Evolutionary conservation across 2,329 filamentous ascomycete genomes (phyloP).

Genomic region (Phialocephala subalpina): DNA sequence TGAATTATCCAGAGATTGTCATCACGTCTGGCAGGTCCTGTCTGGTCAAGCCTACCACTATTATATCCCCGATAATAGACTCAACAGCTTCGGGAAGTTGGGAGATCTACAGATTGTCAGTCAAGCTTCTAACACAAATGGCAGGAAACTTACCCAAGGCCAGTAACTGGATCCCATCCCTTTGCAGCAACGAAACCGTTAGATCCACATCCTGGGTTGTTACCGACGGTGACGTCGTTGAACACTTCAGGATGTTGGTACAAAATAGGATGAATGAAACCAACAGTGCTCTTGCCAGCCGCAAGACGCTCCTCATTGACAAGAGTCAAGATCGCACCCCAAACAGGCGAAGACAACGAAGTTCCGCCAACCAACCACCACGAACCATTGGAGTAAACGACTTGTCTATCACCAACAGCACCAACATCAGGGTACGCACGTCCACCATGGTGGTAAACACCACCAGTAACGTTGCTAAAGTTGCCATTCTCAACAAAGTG

Average conservation of each 20-base stretch:
- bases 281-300: constrained; percentile 49
- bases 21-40: too few species aligned
- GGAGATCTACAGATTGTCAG: constrained; percentile 28
- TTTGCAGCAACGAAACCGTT: constrained; percentile 47
- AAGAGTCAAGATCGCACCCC: constrained; percentile 51
- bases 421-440: constrained; percentile 53
- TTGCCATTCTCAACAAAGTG: constrained; percentile 44
- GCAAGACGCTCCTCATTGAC: constrained; percentile 52
- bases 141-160: constrained; percentile 33
- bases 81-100: constrained; percentile 33
- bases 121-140: not conserved
- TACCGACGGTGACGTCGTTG: constrained; percentile 45
- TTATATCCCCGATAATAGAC: constrained; percentile 24
- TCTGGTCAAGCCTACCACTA: not conserved
- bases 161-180: constrained; percentile 42
- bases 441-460: constrained; percentile 50
- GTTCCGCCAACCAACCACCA: constrained; percentile 51
- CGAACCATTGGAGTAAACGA: constrained; percentile 38
- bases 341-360: constrained; percentile 52
- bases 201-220: constrained; percentile 40
- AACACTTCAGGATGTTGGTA: constrained; percentile 42
- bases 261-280: constrained; percentile 54
- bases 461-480: constrained; percentile 36
- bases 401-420: constrained; percentile 45
- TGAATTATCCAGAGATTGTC: too few species aligned